A percentile compares a stretch with the other conserved stretches of the same genome.
Evolutionary conservation across 139 green algal species (phyloP).

Genomic region (Chlamydomonas eustigma): DNA sequence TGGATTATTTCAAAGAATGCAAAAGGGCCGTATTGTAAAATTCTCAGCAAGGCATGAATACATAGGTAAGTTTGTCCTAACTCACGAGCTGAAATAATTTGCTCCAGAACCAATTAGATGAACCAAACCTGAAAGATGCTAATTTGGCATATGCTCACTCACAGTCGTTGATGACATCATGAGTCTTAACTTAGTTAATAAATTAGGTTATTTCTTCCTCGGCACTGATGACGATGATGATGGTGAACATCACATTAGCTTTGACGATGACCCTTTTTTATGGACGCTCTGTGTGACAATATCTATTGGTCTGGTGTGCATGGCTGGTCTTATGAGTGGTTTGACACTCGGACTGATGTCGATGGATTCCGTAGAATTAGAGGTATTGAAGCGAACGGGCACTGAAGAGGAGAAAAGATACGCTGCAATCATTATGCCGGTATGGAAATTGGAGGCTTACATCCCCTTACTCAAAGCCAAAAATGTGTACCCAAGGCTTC

Average conservation of each 20-base stretch:
- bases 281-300: neutral
- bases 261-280: neutral
- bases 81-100: too few species aligned
- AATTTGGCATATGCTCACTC: too few species aligned
- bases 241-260: neutral
- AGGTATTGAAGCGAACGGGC: slow-evolving; percentile 61
- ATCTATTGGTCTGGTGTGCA: neutral
- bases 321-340: slow-evolving; percentile 21
- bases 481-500: too few species aligned
- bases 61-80: too few species aligned
- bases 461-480: neutral
- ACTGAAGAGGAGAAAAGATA: slow-evolving; percentile 46
- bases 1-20: too few species aligned
- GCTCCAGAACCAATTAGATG: too few species aligned
- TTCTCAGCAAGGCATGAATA: too few species aligned
- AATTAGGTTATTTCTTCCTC: slow-evolving; percentile 1
- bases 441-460: slow-evolving; percentile 27
- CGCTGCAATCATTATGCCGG: slow-evolving; percentile 36
- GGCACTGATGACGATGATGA: neutral
- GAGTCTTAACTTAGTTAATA: too few species aligned
- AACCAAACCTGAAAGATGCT: too few species aligned
- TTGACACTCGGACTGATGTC: slow-evolving; percentile 72
- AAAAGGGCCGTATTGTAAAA: too few species aligned
- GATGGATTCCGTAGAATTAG: slow-evolving; percentile 52
- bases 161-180: too few species aligned